Percentiles rank a stretch among this genome's conserved stretches.
Evolutionary conservation across 2,329 filamentous ascomycete species (phyloP).

Genomic region (Fusarium beomiforme): DNA sequence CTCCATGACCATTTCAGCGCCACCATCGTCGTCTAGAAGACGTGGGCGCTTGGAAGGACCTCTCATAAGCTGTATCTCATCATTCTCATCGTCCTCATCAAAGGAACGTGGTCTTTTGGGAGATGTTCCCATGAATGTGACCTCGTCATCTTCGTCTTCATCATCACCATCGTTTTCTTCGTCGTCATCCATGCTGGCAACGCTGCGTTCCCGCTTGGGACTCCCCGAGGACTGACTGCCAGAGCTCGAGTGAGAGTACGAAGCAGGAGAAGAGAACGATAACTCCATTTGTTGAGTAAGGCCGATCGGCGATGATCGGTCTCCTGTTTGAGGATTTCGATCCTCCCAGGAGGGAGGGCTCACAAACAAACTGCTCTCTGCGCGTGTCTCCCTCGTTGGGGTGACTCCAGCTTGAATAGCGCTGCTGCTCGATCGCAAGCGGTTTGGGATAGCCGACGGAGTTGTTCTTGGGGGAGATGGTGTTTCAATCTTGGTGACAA

Average conservation of each 20-base stretch:
- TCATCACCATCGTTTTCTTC: background rate
- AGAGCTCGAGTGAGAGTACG: background rate
- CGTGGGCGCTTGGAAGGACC: background rate
- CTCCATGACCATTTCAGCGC: background rate
- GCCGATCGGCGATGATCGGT: background rate
- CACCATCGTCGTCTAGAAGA: background rate
- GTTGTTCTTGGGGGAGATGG: background rate
- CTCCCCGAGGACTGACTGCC: background rate
- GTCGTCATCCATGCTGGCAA: background rate
- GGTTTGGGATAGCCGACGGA: no score
- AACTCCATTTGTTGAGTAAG: background rate
- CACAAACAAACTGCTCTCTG: slow-evolving; percentile 31
- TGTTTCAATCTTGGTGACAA: slow-evolving; percentile 14
- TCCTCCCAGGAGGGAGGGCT: slow-evolving; percentile 18
- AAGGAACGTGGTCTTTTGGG: background rate
- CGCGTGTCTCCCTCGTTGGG: background rate
- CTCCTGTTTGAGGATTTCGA: background rate
- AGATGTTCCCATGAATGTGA: background rate
- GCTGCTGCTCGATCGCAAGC: background rate
- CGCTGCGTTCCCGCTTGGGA: background rate
- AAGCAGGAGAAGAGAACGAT: background rate
- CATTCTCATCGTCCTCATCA: background rate
- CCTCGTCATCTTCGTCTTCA: background rate
- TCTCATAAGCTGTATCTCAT: background rate
- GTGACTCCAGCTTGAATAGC: background rate